Evolutionary conservation across 306 rosid genomes (phyloP).

Genomic region (Corylus heterophylla): DNA sequence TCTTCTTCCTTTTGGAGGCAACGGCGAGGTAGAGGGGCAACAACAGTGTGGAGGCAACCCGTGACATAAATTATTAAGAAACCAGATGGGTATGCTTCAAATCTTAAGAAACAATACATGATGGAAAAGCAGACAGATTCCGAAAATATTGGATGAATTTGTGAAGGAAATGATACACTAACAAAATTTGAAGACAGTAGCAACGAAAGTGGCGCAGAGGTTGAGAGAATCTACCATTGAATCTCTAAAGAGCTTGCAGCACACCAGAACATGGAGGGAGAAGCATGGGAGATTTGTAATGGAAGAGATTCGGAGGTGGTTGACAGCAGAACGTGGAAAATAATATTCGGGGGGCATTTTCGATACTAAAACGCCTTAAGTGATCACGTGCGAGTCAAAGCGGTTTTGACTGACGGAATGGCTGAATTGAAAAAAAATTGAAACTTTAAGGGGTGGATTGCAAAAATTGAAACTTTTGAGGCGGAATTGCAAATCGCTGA

Average conservation of each 20-base stretch:
- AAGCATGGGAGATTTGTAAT: conserved; percentile 8
- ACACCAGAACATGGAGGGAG: background rate
- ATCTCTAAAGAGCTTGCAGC: background rate
- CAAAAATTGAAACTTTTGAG: too few relatives aligned
- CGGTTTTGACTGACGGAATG: too few relatives aligned
- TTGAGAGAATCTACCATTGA: background rate
- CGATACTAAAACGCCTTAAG: too few relatives aligned
- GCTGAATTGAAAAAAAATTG: too few relatives aligned
- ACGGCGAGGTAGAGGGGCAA: too few relatives aligned
- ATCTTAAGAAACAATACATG: conserved; percentile 30
- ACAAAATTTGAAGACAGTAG: conserved; percentile 4
- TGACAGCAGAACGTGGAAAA: background rate
- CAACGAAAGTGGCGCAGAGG: conserved; percentile 5
- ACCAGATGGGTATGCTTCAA: conserved; percentile 41
- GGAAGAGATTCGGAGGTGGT: conserved; percentile 12
- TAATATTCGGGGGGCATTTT: too few relatives aligned
- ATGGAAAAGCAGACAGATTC: conserved; percentile 19
- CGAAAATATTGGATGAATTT: conserved; percentile 1
- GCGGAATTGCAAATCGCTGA: too few relatives aligned
- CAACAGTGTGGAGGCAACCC: background rate
- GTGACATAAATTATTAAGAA: conserved; percentile 6
- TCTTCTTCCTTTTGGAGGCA: too few relatives aligned
- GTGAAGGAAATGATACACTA: background rate
- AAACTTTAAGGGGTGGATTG: too few relatives aligned
- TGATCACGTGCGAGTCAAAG: too few relatives aligned